Base-by-base conservation (phyloP, 768 basidiomycete species). In the Cantharellus cinnabarinus region DNA sequence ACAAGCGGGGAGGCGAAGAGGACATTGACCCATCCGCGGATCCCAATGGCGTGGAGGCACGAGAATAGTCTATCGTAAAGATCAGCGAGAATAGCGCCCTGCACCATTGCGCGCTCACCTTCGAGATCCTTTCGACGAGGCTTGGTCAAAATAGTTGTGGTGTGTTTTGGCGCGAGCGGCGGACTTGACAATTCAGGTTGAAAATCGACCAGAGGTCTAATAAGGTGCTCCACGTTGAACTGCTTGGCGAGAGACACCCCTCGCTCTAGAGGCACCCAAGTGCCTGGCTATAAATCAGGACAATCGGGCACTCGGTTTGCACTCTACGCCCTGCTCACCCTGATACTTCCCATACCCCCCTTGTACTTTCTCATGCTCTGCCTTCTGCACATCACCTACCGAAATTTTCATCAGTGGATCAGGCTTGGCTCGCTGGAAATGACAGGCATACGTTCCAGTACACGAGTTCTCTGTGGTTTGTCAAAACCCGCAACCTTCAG, bases 281-380 rank as follows among this genome's bases (percentile, higher is more conserved):
- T 99, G 10, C 95, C 95, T 98, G 65, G 3, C 15, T 5, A 29
- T 41, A 42, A 29, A 55, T 50, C 35, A 56, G 54, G 38, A 29
- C 20, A 53, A 57, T 14, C 15, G 37, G 4, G 5, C 53, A 54
- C 42, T 10, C 14, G 14, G n/a, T 4, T n/a, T 15, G 44, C 10
- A 10, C 44, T 48, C 10, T 29, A 37, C 41, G 53, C 44, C 42
- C 29, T n/a, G 66, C 78, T 62, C 56, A 93, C 95, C 95, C 76
- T 99, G 95, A 68, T 98, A 98, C 72, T 99, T 99, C 64, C 95
- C 95, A 70, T 98, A 99, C 2, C 95, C 95, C 34, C 95, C 95
- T 70, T 99, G 95, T 0, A 99, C 93, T 69, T 99, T 99, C 72
- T 98, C 94, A 70, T 99, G 95, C 65, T 90, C 88, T 37, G 93